Evolutionary conservation across 805 yeast species (phyloP).

Genomic region (Starmerella potacharoeniae): DNA sequence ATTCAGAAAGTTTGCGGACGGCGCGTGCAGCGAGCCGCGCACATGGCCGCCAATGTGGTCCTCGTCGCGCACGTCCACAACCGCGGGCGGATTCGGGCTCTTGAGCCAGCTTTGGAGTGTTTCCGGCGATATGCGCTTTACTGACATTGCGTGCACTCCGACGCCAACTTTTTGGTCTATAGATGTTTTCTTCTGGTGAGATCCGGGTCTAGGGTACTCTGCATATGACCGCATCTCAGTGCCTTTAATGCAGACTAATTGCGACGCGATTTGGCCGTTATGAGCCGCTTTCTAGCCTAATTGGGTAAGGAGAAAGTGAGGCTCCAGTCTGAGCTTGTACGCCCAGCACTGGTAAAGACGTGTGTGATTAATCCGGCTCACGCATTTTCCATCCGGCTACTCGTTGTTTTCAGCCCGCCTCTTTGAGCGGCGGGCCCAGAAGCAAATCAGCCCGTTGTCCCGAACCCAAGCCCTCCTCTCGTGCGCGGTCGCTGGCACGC

Average conservation of each 20-base stretch:
- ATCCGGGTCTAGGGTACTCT: neutral
- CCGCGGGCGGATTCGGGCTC: slow-evolving; percentile 26
- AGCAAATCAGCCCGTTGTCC: neutral
- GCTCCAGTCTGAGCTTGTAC: too few relatives aligned
- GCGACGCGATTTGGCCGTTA: neutral
- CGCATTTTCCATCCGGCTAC: too few relatives aligned
- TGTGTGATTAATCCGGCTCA: too few relatives aligned
- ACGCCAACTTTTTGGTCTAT: neutral
- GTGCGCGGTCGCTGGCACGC: neutral
- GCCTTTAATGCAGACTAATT: neutral
- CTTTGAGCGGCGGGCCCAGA: neutral
- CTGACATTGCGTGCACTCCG: neutral
- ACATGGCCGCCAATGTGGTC: slow-evolving; percentile 75
- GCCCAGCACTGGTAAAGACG: too few relatives aligned
- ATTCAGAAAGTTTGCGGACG: slow-evolving; percentile 38
- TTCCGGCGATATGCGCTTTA: slow-evolving; percentile 18
- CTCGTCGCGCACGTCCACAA: slow-evolving; percentile 77
- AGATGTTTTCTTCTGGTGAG: neutral
- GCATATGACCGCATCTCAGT: neutral
- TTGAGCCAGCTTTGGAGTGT: slow-evolving; percentile 26
- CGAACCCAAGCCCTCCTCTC: neutral
- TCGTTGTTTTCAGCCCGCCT: neutral
- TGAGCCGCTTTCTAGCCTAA: neutral
- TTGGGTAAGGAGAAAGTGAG: neutral
- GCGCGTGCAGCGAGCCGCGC: slow-evolving; percentile 42